phyloP scores from a whole-genome alignment of 148 eudicot genomes.

The Cornus suecica region DNA sequence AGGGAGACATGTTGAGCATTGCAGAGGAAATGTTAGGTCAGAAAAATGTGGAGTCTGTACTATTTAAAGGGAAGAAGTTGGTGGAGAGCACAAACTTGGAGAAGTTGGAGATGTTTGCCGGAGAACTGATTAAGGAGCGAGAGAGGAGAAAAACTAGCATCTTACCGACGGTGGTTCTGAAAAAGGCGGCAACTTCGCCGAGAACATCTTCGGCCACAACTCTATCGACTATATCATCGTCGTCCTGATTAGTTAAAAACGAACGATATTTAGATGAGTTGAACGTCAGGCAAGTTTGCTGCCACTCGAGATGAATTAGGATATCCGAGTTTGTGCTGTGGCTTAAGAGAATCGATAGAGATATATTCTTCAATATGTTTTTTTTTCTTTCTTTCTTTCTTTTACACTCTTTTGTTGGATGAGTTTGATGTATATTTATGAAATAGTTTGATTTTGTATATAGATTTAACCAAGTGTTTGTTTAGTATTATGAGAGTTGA shows the following conservation, averaged over 20 bases:
- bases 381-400: not conserved
- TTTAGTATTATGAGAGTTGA: not conserved
- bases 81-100: constrained; percentile 21
- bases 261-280: not conserved
- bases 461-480: not conserved
- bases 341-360: not conserved
- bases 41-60: constrained; percentile 34
- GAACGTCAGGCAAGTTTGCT: not conserved
- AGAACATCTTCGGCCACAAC: constrained; percentile 33
- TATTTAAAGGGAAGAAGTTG: constrained; percentile 39
- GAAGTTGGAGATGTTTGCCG: constrained; percentile 25
- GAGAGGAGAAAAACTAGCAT: constrained; percentile 35
- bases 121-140: constrained; percentile 35
- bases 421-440: not conserved
- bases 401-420: not conserved
- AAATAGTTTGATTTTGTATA: not conserved
- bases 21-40: constrained; percentile 35
- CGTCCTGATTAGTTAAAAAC: not conserved
- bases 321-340: not conserved
- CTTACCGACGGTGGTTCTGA: constrained; percentile 33
- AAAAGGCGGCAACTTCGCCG: constrained; percentile 22
- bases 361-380: not conserved
- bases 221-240: constrained; percentile 12
- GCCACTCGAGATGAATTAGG: not conserved
- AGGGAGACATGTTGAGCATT: not conserved